Percentiles rank a stretch among this genome's conserved stretches.
phyloP scores from a whole-genome alignment of 768 basidiomycete genomes.

The Boletellus sp. region DNA sequence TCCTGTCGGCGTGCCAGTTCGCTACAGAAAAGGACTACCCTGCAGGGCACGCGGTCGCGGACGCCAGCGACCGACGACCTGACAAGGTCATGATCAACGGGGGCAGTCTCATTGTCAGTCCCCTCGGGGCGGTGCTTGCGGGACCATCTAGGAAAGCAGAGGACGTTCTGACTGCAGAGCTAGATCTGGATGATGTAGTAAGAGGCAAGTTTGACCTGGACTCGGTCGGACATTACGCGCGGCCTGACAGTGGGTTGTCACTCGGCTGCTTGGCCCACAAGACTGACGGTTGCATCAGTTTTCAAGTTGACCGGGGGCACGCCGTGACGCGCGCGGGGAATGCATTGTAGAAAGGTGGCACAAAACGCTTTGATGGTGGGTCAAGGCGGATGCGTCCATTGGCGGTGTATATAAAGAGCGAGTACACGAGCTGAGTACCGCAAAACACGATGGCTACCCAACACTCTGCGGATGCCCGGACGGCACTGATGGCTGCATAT shows the following conservation, averaged over 20 bases:
- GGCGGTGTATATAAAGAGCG: slow-evolving; percentile 26
- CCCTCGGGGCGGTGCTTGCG: slow-evolving; percentile 54
- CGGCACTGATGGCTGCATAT: slow-evolving; percentile 30
- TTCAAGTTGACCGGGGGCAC: slow-evolving; percentile 21
- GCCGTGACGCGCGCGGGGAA: no score
- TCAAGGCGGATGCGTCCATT: no score
- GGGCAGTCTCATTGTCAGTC: slow-evolving; percentile 57
- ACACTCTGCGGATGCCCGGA: slow-evolving; percentile 34
- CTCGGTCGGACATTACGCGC: slow-evolving; percentile 56
- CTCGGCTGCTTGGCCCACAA: neutral
- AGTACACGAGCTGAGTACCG: neutral
- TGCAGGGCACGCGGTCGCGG: slow-evolving; percentile 40
- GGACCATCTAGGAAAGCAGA: slow-evolving; percentile 54
- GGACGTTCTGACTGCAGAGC: slow-evolving; percentile 52
- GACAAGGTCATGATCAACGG: slow-evolving; percentile 58
- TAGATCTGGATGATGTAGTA: slow-evolving; percentile 55
- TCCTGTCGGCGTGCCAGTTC: slow-evolving; percentile 60
- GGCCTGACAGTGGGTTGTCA: slow-evolving; percentile 47
- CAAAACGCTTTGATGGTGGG: slow-evolving; percentile 8
- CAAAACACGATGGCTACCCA: slow-evolving; percentile 12
- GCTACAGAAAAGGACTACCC: slow-evolving; percentile 54
- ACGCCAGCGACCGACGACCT: slow-evolving; percentile 35
- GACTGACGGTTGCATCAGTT: slow-evolving; percentile 19
- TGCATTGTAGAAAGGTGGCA: neutral
- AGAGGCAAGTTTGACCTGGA: slow-evolving; percentile 64